Conservation (phyloP, 306 rosid species). For the Fragaria ananassa region DNA sequence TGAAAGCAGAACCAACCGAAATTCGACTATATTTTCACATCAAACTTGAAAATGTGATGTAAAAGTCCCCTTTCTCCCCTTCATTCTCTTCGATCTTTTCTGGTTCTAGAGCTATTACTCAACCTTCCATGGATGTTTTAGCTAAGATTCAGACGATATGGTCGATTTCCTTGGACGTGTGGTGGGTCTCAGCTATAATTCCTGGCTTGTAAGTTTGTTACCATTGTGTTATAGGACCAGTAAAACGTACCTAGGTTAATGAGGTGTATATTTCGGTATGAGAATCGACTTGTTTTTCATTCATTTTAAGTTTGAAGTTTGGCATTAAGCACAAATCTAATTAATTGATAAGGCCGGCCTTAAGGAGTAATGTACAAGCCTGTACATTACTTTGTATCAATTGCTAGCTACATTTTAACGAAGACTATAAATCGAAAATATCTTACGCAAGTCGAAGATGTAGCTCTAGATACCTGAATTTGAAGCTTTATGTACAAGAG, state of each 20-base stretch:
- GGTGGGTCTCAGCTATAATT: not conserved
- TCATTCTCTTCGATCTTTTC: not conserved
- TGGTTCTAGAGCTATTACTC: not conserved
- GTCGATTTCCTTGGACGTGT: not conserved
- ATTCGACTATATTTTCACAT: not conserved
- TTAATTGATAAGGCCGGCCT: no score
- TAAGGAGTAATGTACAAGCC: no score
- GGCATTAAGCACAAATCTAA: no score
- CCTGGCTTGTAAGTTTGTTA: not conserved
- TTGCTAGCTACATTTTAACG: not conserved
- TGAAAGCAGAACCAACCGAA: not conserved
- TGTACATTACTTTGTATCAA: not conserved
- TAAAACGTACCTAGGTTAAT: no score
- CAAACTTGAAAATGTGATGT: not conserved
- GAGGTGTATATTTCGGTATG: not conserved
- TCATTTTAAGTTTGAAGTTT: not conserved
- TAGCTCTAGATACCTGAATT: not conserved
- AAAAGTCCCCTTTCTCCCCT: constrained; percentile 11
- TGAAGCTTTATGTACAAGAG: not conserved
- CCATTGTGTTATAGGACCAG: not conserved
- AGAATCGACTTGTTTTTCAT: not conserved
- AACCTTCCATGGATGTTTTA: not conserved
- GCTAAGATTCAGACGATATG: not conserved
- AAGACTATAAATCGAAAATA: not conserved
- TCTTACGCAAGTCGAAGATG: not conserved